A percentile compares a stretch with the other conserved stretches of the same genome.
These are phyloP conservation scores for Fusarium oxysporum DNA, from an alignment of 2,329 filamentous ascomycete genomes.

Conservation along the genomic window DNA sequence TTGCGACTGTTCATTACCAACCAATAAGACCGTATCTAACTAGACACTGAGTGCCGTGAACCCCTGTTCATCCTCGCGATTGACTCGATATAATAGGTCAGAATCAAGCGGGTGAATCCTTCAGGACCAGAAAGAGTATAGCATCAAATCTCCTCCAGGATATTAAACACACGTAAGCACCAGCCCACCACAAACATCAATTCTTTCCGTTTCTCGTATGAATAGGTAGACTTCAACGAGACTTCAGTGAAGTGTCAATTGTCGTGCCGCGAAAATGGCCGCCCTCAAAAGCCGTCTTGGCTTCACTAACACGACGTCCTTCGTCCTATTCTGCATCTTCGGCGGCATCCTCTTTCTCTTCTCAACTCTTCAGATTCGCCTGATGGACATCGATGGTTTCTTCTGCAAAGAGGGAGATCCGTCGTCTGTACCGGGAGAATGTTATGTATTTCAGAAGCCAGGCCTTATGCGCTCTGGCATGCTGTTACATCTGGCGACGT, in stretches of 20 bases:
- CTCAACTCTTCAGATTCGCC: neutral
- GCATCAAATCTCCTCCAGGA: neutral
- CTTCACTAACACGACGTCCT: neutral
- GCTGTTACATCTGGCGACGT: neutral
- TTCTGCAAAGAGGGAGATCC: slow-evolving; percentile 5
- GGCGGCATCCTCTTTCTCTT: neutral
- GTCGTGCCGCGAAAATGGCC: neutral
- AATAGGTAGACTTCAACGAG: neutral
- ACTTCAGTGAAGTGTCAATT: neutral
- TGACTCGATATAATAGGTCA: neutral
- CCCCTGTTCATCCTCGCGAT: neutral
- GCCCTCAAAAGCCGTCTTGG: slow-evolving; percentile 1
- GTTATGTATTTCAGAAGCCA: slow-evolving; percentile 1
- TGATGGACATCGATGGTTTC: slow-evolving; percentile 3
- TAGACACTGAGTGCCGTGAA: fast-evolving
- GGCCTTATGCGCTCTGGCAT: slow-evolving; percentile 14
- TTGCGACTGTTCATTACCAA: neutral
- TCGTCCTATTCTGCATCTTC: neutral
- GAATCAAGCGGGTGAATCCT: neutral
- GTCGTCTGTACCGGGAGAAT: slow-evolving; percentile 5
- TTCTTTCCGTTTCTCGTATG: neutral
- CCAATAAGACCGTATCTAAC: neutral
- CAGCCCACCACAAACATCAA: neutral
- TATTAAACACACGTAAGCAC: neutral
- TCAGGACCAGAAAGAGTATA: neutral